Base-by-base conservation (phyloP, 257 asterid species). In the Ilex asprella region DNA sequence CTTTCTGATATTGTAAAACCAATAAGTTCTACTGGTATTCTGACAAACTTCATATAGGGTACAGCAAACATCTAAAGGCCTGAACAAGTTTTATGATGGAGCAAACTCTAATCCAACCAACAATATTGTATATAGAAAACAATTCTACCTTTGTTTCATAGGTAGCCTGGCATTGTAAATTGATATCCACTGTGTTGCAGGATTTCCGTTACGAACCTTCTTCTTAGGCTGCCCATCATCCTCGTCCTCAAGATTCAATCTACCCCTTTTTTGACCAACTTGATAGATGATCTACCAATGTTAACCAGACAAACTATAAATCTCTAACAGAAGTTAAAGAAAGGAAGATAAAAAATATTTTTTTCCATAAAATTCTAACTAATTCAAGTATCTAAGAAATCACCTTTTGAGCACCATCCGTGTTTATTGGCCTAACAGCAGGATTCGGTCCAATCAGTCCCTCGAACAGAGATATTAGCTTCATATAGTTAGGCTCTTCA, bases 341-440 rank as follows among this genome's bases (percentile, higher is more conserved):
- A 49, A 49, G 14, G 54, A 49, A 49, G 54, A 3, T 12, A 6
- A 12, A 12, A 44, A 12, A 12, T 12, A 35, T 35, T 35, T 35
- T 35, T 35, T 35, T 35, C 8, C 41, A 35, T 35, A 35, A 49
- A 6, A 49, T 49, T 49, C 3, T 3, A 49, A 49, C 14, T 11
- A 31, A 51, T 49, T 13, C 56, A 29, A 46, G 32, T 27, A 56
- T 21, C 55, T 58, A 15, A 30, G 30, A 8, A 21, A 61, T 58
- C 61, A 75, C 84, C 81, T 79, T 75, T 56, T 75, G 84, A 31
- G 84, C 84, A 43, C 84, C 81, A 27, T 79, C 84, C n/a, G 77
- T 79, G 57, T 79, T 72, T 57, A 79, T 61, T 12, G 84, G 84
- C 65, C 84, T 72, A 39, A 67, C 55, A 56, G 76, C 30, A 75